Evolutionary conservation across 345 rosid species (phyloP).

Genomic region (Populus simonii): DNA sequence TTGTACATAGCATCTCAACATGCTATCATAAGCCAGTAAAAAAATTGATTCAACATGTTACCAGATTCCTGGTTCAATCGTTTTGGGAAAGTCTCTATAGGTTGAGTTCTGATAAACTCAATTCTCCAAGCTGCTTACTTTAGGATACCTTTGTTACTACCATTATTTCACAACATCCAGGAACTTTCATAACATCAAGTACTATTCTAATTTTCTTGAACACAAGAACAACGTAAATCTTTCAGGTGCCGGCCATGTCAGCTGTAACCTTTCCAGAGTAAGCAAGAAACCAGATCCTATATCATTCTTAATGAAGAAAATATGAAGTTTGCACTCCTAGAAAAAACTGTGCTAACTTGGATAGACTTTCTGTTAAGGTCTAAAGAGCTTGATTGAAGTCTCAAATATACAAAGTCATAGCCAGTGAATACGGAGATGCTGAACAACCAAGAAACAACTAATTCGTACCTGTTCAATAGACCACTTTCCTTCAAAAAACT

Average conservation of each 20-base stretch:
- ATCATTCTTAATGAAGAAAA: not conserved
- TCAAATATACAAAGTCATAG: not conserved
- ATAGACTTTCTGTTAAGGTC: not conserved
- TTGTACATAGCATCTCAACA: not conserved
- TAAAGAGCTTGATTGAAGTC: not conserved
- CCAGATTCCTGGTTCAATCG: not conserved
- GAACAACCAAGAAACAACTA: not conserved
- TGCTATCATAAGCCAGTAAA: not conserved
- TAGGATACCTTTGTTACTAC: not conserved
- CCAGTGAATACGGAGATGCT: not conserved
- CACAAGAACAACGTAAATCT: not conserved
- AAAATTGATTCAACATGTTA: not conserved
- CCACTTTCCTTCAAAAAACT: constrained; percentile 87
- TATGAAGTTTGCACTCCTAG: not conserved
- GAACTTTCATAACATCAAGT: not conserved
- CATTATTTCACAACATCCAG: not conserved
- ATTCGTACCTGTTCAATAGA: constrained; percentile 75
- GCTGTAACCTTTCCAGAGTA: not conserved
- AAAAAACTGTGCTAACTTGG: not conserved
- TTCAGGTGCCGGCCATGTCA: not conserved
- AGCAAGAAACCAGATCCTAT: not conserved
- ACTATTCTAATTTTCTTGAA: not conserved
- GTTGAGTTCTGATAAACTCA: not conserved
- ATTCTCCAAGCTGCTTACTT: not conserved
- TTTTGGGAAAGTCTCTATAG: not conserved